Conservation (phyloP, 257 asterid genomes). For the Coffea eugenioides region DNA sequence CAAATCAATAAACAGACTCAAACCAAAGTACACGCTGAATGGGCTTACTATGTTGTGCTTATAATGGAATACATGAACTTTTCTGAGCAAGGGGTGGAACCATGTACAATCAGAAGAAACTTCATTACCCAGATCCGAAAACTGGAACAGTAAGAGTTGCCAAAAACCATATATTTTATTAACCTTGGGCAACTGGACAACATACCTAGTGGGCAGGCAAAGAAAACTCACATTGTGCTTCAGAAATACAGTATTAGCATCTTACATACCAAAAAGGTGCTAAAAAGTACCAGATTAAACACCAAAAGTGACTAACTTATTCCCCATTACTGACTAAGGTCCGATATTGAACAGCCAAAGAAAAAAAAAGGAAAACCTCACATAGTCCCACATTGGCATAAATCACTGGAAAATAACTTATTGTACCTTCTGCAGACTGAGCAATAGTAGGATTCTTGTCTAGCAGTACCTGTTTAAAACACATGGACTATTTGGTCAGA, state of each 20-base stretch:
- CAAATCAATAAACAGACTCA: neutral
- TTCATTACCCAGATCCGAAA: neutral
- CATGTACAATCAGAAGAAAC: neutral
- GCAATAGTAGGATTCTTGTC: conserved; percentile 69
- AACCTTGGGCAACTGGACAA: neutral
- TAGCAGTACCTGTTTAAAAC: conserved; percentile 61
- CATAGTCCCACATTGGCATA: neutral
- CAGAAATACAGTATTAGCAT: neutral
- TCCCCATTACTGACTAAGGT: neutral
- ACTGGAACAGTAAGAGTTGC: neutral
- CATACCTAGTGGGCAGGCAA: neutral
- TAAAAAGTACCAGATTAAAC: neutral
- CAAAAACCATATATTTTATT: neutral
- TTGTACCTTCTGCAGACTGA: conserved; percentile 58
- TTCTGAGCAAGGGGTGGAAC: neutral
- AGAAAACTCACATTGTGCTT: neutral
- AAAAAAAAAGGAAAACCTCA: neutral
- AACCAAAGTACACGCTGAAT: neutral
- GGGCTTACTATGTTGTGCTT: neutral
- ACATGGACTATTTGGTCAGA: neutral
- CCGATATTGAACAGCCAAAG: neutral
- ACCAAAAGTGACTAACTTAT: neutral
- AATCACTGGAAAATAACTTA: neutral
- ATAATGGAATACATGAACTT: no score
- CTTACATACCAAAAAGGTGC: neutral